phyloP scores from a whole-genome alignment of 805 yeast genomes.

The Zygoascus ofunaensis region DNA sequence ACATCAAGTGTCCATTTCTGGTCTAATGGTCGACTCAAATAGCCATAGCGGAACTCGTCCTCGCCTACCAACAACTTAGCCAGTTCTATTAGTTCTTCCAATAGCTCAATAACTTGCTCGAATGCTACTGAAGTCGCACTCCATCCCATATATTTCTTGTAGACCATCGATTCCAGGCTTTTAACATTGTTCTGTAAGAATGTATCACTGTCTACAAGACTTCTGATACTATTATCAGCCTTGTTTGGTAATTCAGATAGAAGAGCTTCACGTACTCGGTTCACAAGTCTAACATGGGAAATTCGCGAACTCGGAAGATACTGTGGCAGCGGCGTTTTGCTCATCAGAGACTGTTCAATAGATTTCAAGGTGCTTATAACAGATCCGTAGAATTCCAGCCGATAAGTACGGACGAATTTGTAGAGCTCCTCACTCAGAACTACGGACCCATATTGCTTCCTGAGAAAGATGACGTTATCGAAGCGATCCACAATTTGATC shows the following conservation, averaged over 20 bases:
- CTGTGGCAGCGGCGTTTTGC: conserved; percentile 42
- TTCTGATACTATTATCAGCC: background rate
- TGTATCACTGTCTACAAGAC: background rate
- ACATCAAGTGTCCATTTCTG: background rate
- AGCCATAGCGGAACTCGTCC: conserved; percentile 42
- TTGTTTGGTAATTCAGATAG: conserved; percentile 6
- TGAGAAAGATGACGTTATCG: conserved; percentile 37
- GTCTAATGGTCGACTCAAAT: conserved; percentile 37
- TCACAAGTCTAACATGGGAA: conserved; percentile 39
- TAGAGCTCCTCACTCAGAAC: conserved; percentile 39
- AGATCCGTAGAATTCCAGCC: conserved; percentile 39
- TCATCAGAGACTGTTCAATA: conserved; percentile 36
- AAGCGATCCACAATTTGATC: conserved; percentile 40
- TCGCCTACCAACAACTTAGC: conserved; percentile 40
- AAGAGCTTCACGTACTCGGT: conserved; percentile 35
- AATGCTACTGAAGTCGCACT: conserved; percentile 42
- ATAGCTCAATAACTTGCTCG: conserved; percentile 42
- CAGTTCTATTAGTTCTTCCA: conserved; percentile 38
- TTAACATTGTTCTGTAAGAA: conserved; percentile 9
- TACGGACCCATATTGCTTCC: conserved; percentile 39
- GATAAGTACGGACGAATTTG: conserved; percentile 33
- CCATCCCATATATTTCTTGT: conserved; percentile 39
- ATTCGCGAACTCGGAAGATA: conserved; percentile 41
- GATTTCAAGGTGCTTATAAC: conserved; percentile 34
- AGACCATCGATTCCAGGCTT: conserved; percentile 16